Evolutionary conservation across 2,329 filamentous ascomycete genomes (phyloP).

Genomic region (Cladobotryum protrusum): DNA sequence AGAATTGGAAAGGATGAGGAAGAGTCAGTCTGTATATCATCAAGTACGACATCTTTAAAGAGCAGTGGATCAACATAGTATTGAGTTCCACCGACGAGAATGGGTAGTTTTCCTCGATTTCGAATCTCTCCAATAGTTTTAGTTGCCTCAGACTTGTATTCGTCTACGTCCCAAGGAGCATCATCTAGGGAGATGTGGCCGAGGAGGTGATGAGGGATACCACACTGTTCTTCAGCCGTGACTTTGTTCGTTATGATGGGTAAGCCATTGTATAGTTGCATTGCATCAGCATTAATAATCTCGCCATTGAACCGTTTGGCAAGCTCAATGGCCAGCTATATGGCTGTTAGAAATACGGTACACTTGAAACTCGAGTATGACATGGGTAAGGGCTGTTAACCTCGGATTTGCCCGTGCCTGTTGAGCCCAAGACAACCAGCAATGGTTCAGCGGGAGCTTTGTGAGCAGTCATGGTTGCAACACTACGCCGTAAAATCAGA

Average conservation of each 20-base stretch:
- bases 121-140: constrained; percentile 71
- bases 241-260: constrained; percentile 97
- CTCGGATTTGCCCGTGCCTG: constrained; percentile 89
- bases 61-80: constrained; percentile 90
- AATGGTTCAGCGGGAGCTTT: constrained; percentile 51
- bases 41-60: constrained; percentile 59
- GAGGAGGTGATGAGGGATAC: constrained; percentile 81
- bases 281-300: constrained; percentile 93
- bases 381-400: constrained; percentile 39
- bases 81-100: constrained; percentile 89
- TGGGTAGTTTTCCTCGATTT: constrained; percentile 70
- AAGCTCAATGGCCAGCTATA: constrained; percentile 82
- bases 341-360: background rate
- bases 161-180: constrained; percentile 75
- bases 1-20: constrained; percentile 60
- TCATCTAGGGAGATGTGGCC: constrained; percentile 70
- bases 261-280: constrained; percentile 91
- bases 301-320: constrained; percentile 82
- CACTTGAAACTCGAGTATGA: background rate
- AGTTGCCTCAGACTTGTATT: constrained; percentile 66
- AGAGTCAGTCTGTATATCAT: constrained; percentile 31
- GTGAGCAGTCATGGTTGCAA: constrained; percentile 33
- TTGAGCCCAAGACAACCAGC: constrained; percentile 79
- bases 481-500: constrained; percentile 27
- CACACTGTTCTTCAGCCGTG: constrained; percentile 63